These are phyloP conservation scores for Rhizophagus sp. DNA, from an alignment of 192 early-diverging fungal species.

Conservation along the genomic window DNA sequence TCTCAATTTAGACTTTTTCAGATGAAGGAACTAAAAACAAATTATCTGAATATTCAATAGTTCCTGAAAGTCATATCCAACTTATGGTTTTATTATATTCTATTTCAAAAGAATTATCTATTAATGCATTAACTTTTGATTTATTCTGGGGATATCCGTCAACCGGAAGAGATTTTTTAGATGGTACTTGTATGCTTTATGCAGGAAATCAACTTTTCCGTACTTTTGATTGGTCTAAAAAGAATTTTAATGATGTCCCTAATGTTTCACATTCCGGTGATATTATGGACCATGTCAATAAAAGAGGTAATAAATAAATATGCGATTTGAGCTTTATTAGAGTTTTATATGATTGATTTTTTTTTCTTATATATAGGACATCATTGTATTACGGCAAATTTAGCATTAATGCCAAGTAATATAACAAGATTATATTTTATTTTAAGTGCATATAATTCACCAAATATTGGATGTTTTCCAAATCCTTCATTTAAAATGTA, in stretches of 20 bases:
- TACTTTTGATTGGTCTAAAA: slow-evolving; percentile 9
- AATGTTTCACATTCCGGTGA: slow-evolving; percentile 30
- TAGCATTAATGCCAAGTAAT: neutral
- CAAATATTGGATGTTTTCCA: slow-evolving; percentile 15
- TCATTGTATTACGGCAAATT: slow-evolving; percentile 16
- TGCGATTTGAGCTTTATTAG: too few relatives aligned
- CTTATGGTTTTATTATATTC: slow-evolving; percentile 28
- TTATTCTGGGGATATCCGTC: slow-evolving; percentile 22
- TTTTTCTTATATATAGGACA: neutral
- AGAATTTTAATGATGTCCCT: neutral
- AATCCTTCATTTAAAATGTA: slow-evolving; percentile 24
- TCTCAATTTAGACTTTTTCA: neutral
- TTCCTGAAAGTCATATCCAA: slow-evolving; percentile 2
- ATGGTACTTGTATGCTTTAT: slow-evolving; percentile 29
- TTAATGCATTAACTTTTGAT: slow-evolving; percentile 14
- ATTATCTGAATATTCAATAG: slow-evolving; percentile 20
- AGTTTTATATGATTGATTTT: neutral
- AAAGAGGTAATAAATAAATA: neutral
- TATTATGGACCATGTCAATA: neutral
- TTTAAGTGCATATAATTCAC: slow-evolving; percentile 20
- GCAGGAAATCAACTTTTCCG: neutral
- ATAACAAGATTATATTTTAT: slow-evolving; percentile 29
- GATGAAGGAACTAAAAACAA: too few relatives aligned
- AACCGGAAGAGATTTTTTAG: slow-evolving; percentile 11
- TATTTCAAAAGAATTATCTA: slow-evolving; percentile 7